Base-by-base conservation (phyloP, 176 grass and related monocot species). In the Miscanthus lutarioriparius region DNA sequence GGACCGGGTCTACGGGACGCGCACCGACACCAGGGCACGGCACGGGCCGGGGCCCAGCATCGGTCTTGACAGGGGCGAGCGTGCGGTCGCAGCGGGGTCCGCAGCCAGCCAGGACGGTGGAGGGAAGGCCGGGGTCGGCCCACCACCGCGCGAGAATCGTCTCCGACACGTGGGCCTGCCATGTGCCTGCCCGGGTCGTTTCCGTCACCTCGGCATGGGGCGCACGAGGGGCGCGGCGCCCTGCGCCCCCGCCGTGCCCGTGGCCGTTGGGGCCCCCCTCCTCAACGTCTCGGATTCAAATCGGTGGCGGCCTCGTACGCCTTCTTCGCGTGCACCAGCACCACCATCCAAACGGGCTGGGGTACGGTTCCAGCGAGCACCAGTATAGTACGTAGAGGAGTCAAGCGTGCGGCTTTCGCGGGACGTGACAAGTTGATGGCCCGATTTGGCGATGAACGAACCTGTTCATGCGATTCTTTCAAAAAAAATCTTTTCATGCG, bases 141-240 rank as follows among this genome's bases (percentile, higher is more conserved):
- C 58, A 28, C 62, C 12, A 15, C 5, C 62, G 62, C 62, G 25
- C 41, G 71, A 5, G 83, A 70, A 77, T 77, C 64, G 64, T 72
- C 80, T 37, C 88, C 80, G 88, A 80, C 88, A 87, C 68, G 80
- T 80, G 80, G 88, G 59, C 59, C 88, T 6, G 0, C 33, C 79
- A 79, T 74, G 84, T 78, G 74, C 16, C 37, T 28, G 83, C 15
- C 16, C 17, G 77, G 79, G 66, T 74, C 89, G 64, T 74, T 40
- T 83, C 84, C 47, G 84, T 86, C 74, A 73, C 84, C 4, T 86
- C 79, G 58, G 74, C 80, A 83, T 83, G 88, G 88, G 49, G 7
- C 26, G 88, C 88, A 90, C 88, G 83, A 72, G 41, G 70, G 23
- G 71, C 32, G 27, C 33, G n/a, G n/a, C n/a, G n/a, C n/a, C n/a